Evolutionary conservation across 345 rosid species (phyloP).

Genomic region (Isatis tinctoria): DNA sequence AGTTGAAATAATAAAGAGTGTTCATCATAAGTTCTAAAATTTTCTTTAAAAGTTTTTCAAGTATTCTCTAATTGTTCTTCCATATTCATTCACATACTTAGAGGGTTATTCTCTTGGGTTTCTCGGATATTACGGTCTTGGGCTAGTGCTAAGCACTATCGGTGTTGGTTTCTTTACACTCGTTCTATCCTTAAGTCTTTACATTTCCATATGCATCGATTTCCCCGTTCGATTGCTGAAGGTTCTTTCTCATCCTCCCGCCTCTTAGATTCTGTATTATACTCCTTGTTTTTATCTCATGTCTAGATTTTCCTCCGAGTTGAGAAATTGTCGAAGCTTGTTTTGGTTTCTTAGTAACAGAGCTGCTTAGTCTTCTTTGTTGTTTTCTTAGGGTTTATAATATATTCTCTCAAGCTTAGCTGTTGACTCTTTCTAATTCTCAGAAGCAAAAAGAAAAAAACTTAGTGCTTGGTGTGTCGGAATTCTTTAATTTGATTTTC

Average conservation of each 20-base stretch:
- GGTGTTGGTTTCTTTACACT: too few relatives aligned
- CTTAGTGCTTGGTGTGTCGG: slow-evolving; percentile 34
- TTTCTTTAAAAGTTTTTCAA: too few relatives aligned
- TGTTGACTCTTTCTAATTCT: slow-evolving; percentile 23
- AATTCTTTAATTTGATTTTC: neutral
- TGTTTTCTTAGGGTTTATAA: neutral
- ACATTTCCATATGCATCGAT: neutral
- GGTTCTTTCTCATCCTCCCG: neutral
- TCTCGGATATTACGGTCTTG: too few relatives aligned
- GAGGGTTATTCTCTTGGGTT: too few relatives aligned
- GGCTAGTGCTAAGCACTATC: too few relatives aligned
- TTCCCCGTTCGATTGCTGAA: slow-evolving; percentile 2
- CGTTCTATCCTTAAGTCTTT: too few relatives aligned
- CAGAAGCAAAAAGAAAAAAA: neutral
- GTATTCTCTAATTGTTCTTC: too few relatives aligned
- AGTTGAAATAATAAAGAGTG: too few relatives aligned
- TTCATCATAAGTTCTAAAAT: too few relatives aligned
- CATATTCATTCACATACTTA: too few relatives aligned
- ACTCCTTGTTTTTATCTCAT: too few relatives aligned
- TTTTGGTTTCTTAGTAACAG: neutral
- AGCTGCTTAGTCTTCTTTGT: neutral
- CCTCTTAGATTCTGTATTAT: neutral
- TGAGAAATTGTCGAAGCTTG: neutral
- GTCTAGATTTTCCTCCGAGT: neutral
- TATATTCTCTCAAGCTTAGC: neutral